Evolutionary conservation across 2,329 filamentous ascomycete genomes (phyloP).

Genomic region (Lasiodiplodia gonubiensis): DNA sequence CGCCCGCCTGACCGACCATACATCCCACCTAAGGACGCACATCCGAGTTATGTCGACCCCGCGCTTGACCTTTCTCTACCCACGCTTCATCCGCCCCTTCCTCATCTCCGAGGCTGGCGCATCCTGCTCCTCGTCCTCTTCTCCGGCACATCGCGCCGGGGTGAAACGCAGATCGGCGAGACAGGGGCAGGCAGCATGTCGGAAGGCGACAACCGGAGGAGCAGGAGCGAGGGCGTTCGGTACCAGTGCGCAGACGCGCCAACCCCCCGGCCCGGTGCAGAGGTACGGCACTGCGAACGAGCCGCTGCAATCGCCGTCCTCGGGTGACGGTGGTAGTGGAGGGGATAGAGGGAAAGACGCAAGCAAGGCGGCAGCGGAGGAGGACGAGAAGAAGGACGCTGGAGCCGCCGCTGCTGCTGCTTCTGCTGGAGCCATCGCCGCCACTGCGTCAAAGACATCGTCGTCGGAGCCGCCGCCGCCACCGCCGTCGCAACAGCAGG

Average conservation of each 20-base stretch:
- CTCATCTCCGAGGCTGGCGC: conserved; percentile 10
- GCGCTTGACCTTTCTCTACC: conserved; percentile 55
- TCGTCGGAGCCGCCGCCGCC: background rate
- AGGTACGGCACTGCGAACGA: conserved; percentile 57
- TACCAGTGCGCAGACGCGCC: conserved; percentile 1
- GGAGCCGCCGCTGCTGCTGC: background rate
- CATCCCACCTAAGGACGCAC: background rate
- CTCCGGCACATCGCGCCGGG: background rate
- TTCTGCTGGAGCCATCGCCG: background rate
- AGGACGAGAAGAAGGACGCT: background rate
- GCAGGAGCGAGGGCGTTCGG: conserved; percentile 7
- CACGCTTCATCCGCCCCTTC: conserved; percentile 49
- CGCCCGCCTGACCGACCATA: background rate
- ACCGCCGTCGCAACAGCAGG: background rate
- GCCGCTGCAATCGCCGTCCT: conserved; percentile 47
- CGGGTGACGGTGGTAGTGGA: conserved; percentile 26
- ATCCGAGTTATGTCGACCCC: conserved; percentile 48
- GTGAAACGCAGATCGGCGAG: conserved; percentile 17
- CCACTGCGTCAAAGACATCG: background rate
- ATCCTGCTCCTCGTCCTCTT: background rate
- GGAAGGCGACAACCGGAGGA: conserved; percentile 10
- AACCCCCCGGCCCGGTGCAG: conserved; percentile 36
- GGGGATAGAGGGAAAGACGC: conserved; percentile 25
- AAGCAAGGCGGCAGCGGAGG: background rate
- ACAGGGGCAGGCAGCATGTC: conserved; percentile 12